Evolutionary conservation across 306 rosid species (phyloP), one percentile per base, ranked within the genome.

Genomic region (Vigna unguiculata): DNA sequence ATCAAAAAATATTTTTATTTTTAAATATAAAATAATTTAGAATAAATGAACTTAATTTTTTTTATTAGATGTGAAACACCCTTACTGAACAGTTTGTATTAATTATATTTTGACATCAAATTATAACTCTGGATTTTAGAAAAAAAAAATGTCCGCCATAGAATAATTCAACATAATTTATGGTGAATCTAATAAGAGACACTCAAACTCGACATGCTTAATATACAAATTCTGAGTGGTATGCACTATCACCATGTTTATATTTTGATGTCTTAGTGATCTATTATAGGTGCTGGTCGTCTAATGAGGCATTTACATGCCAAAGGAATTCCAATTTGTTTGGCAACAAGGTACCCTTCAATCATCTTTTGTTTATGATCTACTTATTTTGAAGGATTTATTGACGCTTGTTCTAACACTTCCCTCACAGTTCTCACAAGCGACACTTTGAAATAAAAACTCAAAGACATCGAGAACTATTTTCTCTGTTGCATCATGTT

Each of bases 401-500:
- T 17, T 40, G 0, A 43, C 48, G 68, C 38, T 81, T 83, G 10
- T 72, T 55, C 19, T 52, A 25, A 19, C 19, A 66, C 38, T 75
- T 19, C 0, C 57, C 36, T 15, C 57, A 57, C 98, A 93, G 97
- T 60, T 88, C 97, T 82, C 90, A 89, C 77, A 85, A 34, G 85
- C 86, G 79, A 58, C 96, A 94, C 80, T 94, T 90, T 80, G 89
- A 86, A 81, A 76, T 94, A 87, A 94, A 94, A 88, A 91, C 95
- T 47, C 91, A 90, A 71, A 81, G 80, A 72, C 96, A 94, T 62
- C 80, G 87, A 34, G 96, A 91, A 74, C 20, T 85, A 9, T 94
- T 94, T 74, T 81, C 96, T 17, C 79, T 91, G 84, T 86, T 94
- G 97, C 93, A 91, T 85, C 98, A 91, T 82, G 49, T 86, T 75